These are phyloP conservation scores for Fusarium brachygibbosum DNA, from an alignment of 2,329 filamentous ascomycete species.

Conservation along the genomic window DNA sequence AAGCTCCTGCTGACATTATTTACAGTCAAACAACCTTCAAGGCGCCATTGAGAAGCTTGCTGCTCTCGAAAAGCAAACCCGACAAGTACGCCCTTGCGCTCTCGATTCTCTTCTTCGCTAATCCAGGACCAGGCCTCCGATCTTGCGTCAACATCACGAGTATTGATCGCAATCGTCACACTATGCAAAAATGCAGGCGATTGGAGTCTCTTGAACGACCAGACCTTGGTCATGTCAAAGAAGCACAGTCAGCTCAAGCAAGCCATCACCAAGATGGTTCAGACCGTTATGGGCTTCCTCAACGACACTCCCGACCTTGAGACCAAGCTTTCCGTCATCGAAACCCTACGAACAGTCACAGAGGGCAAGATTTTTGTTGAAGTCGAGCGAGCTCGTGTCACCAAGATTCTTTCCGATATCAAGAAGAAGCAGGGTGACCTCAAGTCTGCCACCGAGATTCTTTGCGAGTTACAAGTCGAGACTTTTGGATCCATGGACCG, in stretches of 20 bases:
- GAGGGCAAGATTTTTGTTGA: constrained; percentile 99
- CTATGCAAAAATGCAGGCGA: constrained; percentile 93
- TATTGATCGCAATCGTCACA: constrained; percentile 89
- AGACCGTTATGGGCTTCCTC: constrained; percentile 93
- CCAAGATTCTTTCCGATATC: constrained; percentile 94
- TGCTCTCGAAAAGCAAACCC: constrained; percentile 93
- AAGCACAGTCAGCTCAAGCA: constrained; percentile 99
- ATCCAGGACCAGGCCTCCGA: constrained; percentile 81
- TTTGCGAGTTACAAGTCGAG: constrained; percentile 98
- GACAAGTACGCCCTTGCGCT: constrained; percentile 75
- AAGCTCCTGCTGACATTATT: constrained; percentile 27
- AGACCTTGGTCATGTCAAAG: constrained; percentile 95
- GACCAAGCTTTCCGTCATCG: constrained; percentile 92
- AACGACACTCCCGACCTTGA: constrained; percentile 87
- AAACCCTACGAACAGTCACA: constrained; percentile 94
- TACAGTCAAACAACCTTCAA: constrained; percentile 78
- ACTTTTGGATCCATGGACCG: constrained; percentile 98
- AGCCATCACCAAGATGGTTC: constrained; percentile 98
- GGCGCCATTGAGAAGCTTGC: constrained; percentile 94
- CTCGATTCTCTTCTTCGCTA: constrained; percentile 31
- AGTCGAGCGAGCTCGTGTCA: constrained; percentile 95
- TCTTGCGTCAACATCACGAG: constrained; percentile 91
- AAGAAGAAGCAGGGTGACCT: constrained; percentile 96
- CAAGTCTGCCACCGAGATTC: constrained; percentile 88
- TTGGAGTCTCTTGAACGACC: constrained; percentile 96